These are phyloP conservation scores for Castanea sativa DNA, from an alignment of 306 rosid species.

Conservation along the genomic window DNA sequence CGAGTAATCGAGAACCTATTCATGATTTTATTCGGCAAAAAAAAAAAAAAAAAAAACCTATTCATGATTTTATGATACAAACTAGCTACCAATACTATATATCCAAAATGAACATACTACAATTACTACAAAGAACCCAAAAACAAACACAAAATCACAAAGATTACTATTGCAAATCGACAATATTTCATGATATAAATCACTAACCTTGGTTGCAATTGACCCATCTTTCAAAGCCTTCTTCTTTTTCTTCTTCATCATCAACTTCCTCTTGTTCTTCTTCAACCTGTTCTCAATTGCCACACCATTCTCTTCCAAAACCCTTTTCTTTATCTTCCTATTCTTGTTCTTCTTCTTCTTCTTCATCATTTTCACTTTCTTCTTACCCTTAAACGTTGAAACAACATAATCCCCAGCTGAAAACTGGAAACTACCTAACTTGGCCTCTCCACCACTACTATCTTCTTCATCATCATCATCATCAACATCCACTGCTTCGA, in stretches of 20 bases:
- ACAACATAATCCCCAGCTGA: slow-evolving; percentile 13
- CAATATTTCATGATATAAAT: slow-evolving; percentile 45
- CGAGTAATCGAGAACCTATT: slow-evolving; percentile 2
- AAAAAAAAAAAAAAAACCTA: neutral
- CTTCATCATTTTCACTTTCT: slow-evolving; percentile 28
- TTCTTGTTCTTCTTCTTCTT: slow-evolving; percentile 32
- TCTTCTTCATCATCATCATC: slow-evolving; percentile 19
- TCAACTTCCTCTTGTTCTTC: slow-evolving; percentile 38
- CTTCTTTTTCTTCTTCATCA: slow-evolving; percentile 29
- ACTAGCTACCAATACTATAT: neutral
- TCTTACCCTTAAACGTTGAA: slow-evolving; percentile 29
- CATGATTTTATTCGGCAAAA: slow-evolving; percentile 14
- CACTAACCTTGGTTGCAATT: slow-evolving; percentile 59
- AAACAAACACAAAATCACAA: neutral
- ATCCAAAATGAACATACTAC: slow-evolving; percentile 2
- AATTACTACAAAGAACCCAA: slow-evolving; percentile 2
- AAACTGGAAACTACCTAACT: slow-evolving; percentile 19
- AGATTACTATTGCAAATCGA: slow-evolving; percentile 5
- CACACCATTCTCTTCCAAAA: slow-evolving; percentile 21
- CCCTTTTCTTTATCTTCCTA: slow-evolving; percentile 35
- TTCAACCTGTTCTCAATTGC: slow-evolving; percentile 18
- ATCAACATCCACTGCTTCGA: slow-evolving; percentile 28
- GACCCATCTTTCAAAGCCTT: slow-evolving; percentile 20
- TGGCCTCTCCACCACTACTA: slow-evolving; percentile 11
- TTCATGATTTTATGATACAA: slow-evolving; percentile 28